phyloP scores from a whole-genome alignment of 129 eudicot genomes.

The Flaveria brownii region DNA sequence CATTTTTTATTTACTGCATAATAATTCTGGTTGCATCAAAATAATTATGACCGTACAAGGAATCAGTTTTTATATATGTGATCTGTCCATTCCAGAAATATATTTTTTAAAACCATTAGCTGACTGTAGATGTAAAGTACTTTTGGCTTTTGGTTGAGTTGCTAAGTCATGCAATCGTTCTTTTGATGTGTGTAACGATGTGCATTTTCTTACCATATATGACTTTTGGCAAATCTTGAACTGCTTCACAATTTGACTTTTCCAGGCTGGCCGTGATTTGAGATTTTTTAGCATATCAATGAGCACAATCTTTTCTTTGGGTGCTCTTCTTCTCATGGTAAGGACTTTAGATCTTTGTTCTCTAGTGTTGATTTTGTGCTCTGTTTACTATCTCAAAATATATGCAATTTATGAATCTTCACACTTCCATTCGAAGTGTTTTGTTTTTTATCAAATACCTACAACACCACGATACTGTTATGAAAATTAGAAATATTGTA shows the following conservation, averaged over 20 bases:
- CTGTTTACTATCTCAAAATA: not conserved
- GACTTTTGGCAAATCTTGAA: not conserved
- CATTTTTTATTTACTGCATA: not conserved
- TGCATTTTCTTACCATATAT: not conserved
- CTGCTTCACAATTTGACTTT: constrained; percentile 3
- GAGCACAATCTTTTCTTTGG: constrained; percentile 63
- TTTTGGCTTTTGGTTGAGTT: not conserved
- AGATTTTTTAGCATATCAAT: constrained; percentile 76
- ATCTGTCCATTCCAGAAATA: not conserved
- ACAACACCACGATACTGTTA: not conserved
- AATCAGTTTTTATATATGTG: not conserved
- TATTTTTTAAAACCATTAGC: not conserved
- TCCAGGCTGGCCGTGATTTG: constrained; percentile 97
- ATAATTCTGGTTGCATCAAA: not conserved
- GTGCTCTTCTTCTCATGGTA: constrained; percentile 80
- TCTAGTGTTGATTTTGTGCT: not conserved
- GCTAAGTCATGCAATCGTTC: not conserved
- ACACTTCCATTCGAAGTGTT: not conserved
- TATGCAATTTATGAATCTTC: not conserved
- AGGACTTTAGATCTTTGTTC: constrained; percentile 22
- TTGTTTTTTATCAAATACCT: not conserved
- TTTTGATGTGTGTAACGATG: not conserved
- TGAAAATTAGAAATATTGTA: not conserved
- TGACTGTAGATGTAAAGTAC: not conserved
- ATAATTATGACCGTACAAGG: not conserved